A percentile compares a stretch with the other conserved stretches of the same genome.
phyloP scores from a whole-genome alignment of 345 rosid species.

The Alliaria petiolata region DNA sequence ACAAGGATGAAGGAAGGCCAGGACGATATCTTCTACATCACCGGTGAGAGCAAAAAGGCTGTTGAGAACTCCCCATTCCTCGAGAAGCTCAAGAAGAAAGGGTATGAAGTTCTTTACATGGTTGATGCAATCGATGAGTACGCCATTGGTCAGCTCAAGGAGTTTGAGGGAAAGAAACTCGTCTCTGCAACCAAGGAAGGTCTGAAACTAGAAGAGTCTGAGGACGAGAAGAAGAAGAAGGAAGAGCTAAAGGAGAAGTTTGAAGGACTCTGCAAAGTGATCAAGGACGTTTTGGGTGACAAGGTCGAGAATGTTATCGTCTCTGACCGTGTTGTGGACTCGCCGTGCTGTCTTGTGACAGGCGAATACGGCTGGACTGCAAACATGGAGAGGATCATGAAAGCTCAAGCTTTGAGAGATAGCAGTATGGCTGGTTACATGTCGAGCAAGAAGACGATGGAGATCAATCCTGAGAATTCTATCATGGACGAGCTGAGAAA shows the following conservation, averaged over 20 bases:
- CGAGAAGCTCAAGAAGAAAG: too few species aligned
- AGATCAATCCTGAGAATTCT: constrained; percentile 75
- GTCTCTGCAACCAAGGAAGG: constrained; percentile 93
- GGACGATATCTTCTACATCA: too few species aligned
- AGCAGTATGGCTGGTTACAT: constrained; percentile 88
- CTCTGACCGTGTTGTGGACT: constrained; percentile 83
- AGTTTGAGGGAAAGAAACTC: too few species aligned
- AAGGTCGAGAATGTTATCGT: constrained; percentile 80
- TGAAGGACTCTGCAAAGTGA: constrained; percentile 86
- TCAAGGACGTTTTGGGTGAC: constrained; percentile 81
- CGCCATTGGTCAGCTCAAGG: too few species aligned
- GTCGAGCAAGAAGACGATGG: constrained; percentile 91
- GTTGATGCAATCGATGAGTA: too few species aligned
- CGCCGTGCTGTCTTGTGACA: constrained; percentile 84
- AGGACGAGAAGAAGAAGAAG: constrained; percentile 73
- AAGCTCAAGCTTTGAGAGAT: constrained; percentile 84
- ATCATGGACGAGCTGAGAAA: constrained; percentile 91
- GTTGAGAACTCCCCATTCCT: too few species aligned
- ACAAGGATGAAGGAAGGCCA: constrained; percentile 97
- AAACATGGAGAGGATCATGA: constrained; percentile 96
- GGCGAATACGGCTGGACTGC: constrained; percentile 92
- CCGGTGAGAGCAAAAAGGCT: too few species aligned
- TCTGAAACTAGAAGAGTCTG: constrained; percentile 63
- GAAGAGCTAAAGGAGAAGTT: constrained; percentile 65
- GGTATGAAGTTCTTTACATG: too few species aligned